These are phyloP conservation scores for Neurospora sp. DNA, from an alignment of 2,329 filamentous ascomycete genomes.

Conservation along the genomic window DNA sequence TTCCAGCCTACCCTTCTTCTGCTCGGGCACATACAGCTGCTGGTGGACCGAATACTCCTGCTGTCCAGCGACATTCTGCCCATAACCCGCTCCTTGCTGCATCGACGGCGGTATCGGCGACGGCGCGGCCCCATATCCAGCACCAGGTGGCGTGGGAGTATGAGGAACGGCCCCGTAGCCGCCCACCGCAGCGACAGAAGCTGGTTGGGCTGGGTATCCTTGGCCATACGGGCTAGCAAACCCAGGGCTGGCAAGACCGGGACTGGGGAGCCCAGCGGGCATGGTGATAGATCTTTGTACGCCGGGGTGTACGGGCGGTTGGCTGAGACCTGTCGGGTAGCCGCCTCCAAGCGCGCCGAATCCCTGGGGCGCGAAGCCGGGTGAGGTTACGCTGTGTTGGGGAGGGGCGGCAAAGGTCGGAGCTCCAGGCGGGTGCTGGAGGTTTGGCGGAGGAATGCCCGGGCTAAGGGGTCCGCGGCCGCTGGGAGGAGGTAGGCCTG, in stretches of 20 bases:
- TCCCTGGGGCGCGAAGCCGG: conserved; percentile 32
- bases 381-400: conserved; percentile 24
- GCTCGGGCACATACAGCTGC: conserved; percentile 59
- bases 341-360: conserved; percentile 24
- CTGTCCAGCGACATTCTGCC: conserved; percentile 16
- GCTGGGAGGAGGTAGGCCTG: conserved; percentile 39
- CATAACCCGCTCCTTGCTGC: conserved; percentile 8
- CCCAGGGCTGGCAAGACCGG: conserved; percentile 28
- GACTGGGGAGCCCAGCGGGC: conserved; percentile 32
- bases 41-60: conserved; percentile 52
- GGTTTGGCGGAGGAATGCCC: conserved; percentile 25
- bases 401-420: conserved; percentile 33
- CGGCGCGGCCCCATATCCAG: conserved; percentile 28
- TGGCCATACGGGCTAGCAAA: conserved; percentile 34
- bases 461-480: conserved; percentile 34
- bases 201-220: conserved; percentile 25
- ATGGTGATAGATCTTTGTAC: conserved; percentile 40
- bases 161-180: conserved; percentile 20
- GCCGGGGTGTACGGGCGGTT: conserved; percentile 29
- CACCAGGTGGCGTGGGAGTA: conserved; percentile 23
- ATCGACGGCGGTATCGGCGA: conserved; percentile 33
- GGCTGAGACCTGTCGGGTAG: conserved; percentile 9
- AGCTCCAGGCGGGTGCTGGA: conserved; percentile 28
- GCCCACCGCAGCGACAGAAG: conserved; percentile 12
- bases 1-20: conserved; percentile 46